Base-by-base conservation (phyloP, 116 monocot genomes). In the Zostera marina region DNA sequence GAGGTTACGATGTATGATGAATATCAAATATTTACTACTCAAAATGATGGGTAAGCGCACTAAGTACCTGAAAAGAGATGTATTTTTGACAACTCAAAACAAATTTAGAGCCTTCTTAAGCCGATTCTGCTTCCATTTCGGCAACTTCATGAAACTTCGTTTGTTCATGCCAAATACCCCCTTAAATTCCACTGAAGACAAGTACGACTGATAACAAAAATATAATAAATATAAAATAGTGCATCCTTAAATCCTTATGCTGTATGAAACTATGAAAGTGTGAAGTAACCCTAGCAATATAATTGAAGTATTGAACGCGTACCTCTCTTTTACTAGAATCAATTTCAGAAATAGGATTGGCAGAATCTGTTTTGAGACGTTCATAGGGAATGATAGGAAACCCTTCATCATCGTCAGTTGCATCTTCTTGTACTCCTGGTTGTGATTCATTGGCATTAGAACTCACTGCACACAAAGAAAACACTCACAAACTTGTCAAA, bases 121-220 rank as follows among this genome's bases (percentile, higher is more conserved):
- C 73, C 78, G 87, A 66, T 79, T 87, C 66, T 93, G 92, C 81
- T 87, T 93, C 92, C 92, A 93, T 44, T 87, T 93, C 7, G 92
- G 92, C 49, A 93, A 65, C 60, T 84, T 93, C 41, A 52, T 74
- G 65, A 93, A 93, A 47, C 78, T 76, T 26, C 67, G 75, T 64
- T 81, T 87, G 51, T 67, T 47, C 92, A 93, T 87, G 60, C 64
- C 74, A 44, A 93, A 87, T 52, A 75, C 87, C 54, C 70, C 87
- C 55, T 63, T 83, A 58, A 93, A 93, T 44, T 93, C 92, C 6
- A 58, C 58, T 9, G 79, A 68, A 42, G 87, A 87, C 67, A 93
- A 61, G 70, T 87, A 93, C n/a, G 79, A 68, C 92, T 93, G 84
- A n/a, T 43, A 72, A 66, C 19, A 9, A 23, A 54, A 69, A 32